Evolutionary conservation across 192 early-diverging fungal species (phyloP).

Genomic region (Chytriomyces sp.): DNA sequence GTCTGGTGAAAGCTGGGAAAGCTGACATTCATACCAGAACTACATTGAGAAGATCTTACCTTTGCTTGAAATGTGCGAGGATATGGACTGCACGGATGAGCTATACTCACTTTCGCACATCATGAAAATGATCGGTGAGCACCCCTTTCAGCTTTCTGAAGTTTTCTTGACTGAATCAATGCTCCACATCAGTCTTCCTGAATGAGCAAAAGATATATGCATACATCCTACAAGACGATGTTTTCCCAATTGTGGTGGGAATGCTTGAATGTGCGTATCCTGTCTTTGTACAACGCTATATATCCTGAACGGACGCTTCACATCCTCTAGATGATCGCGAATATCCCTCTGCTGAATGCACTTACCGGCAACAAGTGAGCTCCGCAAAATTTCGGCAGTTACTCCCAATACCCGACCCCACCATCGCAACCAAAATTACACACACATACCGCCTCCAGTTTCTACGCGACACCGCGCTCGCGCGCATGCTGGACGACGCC

Average conservation of each 20-base stretch:
- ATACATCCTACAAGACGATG: slow-evolving; percentile 73
- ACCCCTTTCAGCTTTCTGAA: not conserved
- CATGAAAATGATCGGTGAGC: slow-evolving; percentile 73
- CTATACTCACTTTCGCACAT: slow-evolving; percentile 76
- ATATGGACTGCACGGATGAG: slow-evolving; percentile 74
- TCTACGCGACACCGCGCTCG: slow-evolving; percentile 83
- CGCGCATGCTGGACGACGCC: slow-evolving; percentile 74
- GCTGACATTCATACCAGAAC: slow-evolving; percentile 18
- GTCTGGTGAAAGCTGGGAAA: not conserved
- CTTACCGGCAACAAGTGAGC: slow-evolving; percentile 72
- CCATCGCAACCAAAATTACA: slow-evolving; percentile 77
- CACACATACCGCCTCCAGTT: slow-evolving; percentile 86
- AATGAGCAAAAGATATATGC: slow-evolving; percentile 79
- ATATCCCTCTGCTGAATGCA: slow-evolving; percentile 66
- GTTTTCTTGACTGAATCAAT: not conserved
- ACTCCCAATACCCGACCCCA: slow-evolving; percentile 74
- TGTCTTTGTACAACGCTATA: not conserved
- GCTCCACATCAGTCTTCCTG: slow-evolving; percentile 59
- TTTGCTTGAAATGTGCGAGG: slow-evolving; percentile 73
- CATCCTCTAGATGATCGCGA: slow-evolving; percentile 71
- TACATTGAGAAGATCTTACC: slow-evolving; percentile 70
- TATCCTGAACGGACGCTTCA: not conserved
- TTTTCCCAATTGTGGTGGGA: slow-evolving; percentile 70
- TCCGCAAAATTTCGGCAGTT: slow-evolving; percentile 61
- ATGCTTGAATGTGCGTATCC: slow-evolving; percentile 79